A percentile compares a stretch with the other conserved stretches of the same genome.
Conservation (phyloP, 805 yeast species). For the Sugiyamaella chiloensis region DNA sequence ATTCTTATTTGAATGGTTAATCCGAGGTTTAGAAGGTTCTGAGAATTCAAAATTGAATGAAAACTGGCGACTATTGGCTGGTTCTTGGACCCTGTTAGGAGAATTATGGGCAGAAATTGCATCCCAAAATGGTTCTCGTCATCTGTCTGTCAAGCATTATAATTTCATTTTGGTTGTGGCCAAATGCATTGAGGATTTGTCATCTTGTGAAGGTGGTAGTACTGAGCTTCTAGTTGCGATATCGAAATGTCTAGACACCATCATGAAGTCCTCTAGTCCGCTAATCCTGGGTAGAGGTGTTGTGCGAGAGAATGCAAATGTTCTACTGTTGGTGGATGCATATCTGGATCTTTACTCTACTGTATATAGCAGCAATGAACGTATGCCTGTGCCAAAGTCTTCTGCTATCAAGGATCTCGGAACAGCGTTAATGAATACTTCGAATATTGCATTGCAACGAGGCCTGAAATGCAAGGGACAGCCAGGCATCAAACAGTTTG, state of each 20-base stretch:
- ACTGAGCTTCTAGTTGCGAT: not conserved
- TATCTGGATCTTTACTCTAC: not conserved
- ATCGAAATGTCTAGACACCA: not conserved
- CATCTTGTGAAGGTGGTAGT: not conserved
- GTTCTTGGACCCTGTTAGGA: constrained; percentile 20
- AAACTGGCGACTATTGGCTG: not conserved
- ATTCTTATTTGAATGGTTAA: constrained; percentile 36
- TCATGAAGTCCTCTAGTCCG: not conserved
- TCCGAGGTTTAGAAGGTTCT: constrained; percentile 28
- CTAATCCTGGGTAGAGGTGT: not conserved
- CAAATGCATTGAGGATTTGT: constrained; percentile 6
- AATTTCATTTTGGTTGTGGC: constrained; percentile 10
- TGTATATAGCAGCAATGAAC: not conserved
- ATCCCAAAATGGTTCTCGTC: not conserved
- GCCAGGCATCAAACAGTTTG: not conserved
- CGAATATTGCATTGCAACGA: not conserved
- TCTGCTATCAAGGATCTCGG: not conserved
- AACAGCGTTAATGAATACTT: not conserved
- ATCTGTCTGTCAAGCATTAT: constrained; percentile 10
- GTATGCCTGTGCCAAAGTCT: too few relatives aligned
- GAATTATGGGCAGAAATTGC: constrained; percentile 12
- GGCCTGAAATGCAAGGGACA: not conserved
- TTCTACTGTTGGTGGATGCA: not conserved
- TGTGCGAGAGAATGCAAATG: not conserved
- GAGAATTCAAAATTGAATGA: constrained; percentile 10